A percentile compares a stretch with the other conserved stretches of the same genome.
These are phyloP conservation scores for Leptographium galeiforme DNA, from an alignment of 2,329 filamentous ascomycete genomes.

Conservation along the genomic window DNA sequence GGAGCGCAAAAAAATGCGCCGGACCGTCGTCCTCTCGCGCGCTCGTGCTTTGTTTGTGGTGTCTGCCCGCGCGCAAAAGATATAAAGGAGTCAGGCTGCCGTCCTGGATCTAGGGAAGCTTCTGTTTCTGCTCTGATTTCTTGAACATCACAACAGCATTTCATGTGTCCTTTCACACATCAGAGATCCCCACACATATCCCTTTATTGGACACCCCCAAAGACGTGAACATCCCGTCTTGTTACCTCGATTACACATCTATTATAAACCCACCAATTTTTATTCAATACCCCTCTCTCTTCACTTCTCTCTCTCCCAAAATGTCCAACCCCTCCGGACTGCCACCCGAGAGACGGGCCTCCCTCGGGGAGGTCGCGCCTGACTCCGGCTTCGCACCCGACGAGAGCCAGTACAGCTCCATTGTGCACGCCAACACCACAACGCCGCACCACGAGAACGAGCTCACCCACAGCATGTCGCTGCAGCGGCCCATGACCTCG, in stretches of 20 bases:
- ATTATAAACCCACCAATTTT: too few species aligned
- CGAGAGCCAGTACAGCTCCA: not conserved
- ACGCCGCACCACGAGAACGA: not conserved
- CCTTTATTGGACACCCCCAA: not conserved
- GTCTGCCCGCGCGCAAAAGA: not conserved
- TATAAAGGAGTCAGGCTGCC: not conserved
- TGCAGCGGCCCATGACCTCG: constrained; percentile 1
- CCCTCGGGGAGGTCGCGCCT: not conserved
- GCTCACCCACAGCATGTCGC: not conserved
- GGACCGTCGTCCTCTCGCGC: not conserved
- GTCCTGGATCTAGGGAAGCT: not conserved
- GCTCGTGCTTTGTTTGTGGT: not conserved
- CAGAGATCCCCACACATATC: not conserved
- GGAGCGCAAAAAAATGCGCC: too few species aligned
- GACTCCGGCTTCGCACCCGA: not conserved
- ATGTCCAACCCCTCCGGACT: not conserved
- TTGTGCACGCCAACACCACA: not conserved
- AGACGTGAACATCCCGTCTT: not conserved
- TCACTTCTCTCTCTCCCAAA: not conserved
- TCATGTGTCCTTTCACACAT: not conserved
- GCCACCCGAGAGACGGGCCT: not conserved
- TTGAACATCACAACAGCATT: not conserved
- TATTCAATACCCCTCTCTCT: too few species aligned
- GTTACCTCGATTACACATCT: too few species aligned
- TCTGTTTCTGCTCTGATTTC: not conserved